These are phyloP conservation scores for Rhazya stricta DNA, from an alignment of 257 asterid genomes.

Conservation along the genomic window DNA sequence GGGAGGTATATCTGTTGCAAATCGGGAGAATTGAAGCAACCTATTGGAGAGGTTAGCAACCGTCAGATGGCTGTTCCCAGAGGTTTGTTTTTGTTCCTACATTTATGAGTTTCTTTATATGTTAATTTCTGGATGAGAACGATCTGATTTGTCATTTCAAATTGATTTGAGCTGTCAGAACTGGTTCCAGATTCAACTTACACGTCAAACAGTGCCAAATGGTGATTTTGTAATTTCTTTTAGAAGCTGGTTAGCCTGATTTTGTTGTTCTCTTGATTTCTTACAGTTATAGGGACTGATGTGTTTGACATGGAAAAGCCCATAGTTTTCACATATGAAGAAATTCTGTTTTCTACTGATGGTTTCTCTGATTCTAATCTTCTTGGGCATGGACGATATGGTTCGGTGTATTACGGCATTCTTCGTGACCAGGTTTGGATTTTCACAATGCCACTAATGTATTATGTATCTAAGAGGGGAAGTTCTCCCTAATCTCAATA, in stretches of 20 bases:
- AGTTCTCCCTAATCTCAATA: slow-evolving; percentile 13
- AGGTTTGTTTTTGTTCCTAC: slow-evolving; percentile 38
- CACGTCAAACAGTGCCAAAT: not conserved
- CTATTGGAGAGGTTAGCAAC: slow-evolving; percentile 61
- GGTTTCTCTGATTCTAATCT: slow-evolving; percentile 85
- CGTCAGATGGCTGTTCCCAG: slow-evolving; percentile 74
- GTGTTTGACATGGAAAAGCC: slow-evolving; percentile 94
- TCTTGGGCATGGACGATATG: slow-evolving; percentile 91
- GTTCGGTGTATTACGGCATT: slow-evolving; percentile 79
- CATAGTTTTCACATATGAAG: slow-evolving; percentile 61
- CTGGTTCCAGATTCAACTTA: not conserved
- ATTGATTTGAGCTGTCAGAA: not conserved
- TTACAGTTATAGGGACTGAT: slow-evolving; percentile 78
- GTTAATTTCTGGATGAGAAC: not conserved
- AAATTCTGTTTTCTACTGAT: slow-evolving; percentile 63
- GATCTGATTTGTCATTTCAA: too few species aligned
- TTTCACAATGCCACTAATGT: not conserved
- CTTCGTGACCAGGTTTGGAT: slow-evolving; percentile 79
- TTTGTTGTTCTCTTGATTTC: slow-evolving; percentile 12
- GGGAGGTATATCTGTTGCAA: slow-evolving; percentile 56
- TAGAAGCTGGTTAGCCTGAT: not conserved
- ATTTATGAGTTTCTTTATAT: not conserved
- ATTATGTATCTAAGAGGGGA: not conserved
- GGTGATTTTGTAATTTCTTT: not conserved
- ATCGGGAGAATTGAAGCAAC: slow-evolving; percentile 45